phyloP scores from a whole-genome alignment of 345 rosid genomes.

The Capsella bursapastoris region DNA sequence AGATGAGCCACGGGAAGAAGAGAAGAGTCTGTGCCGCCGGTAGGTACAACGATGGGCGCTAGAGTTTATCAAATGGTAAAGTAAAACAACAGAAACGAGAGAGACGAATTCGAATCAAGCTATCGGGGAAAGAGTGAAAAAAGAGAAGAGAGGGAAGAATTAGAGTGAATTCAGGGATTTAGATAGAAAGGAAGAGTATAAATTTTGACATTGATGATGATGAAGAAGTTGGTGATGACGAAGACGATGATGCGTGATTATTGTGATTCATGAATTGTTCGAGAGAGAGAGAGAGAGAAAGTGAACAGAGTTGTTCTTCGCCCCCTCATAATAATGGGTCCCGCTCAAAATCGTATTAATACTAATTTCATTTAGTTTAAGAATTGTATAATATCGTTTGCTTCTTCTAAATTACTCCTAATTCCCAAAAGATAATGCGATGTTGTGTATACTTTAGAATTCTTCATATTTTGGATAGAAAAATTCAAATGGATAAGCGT shows the following conservation, averaged over 20 bases:
- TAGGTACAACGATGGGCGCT: constrained; percentile 19
- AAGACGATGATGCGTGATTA: constrained; percentile 39
- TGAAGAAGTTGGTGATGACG: constrained; percentile 43
- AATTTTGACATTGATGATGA: constrained; percentile 30
- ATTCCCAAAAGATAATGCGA: too few species aligned
- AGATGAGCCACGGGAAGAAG: constrained; percentile 36
- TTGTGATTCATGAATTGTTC: constrained; percentile 22
- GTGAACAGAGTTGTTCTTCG: neutral
- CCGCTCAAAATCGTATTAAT: constrained; percentile 25
- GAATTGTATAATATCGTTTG: too few species aligned
- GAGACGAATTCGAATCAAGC: constrained; percentile 5
- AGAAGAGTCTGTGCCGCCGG: constrained; percentile 21
- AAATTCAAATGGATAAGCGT: too few species aligned
- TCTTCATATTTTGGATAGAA: too few species aligned
- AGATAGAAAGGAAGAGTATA: neutral
- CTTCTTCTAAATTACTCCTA: too few species aligned
- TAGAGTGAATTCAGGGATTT: neutral
- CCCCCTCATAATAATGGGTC: constrained; percentile 22
- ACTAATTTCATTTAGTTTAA: neutral
- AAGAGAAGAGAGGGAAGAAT: neutral
- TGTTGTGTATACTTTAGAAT: too few species aligned
- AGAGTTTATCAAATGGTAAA: constrained; percentile 6
- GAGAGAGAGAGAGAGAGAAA: constrained; percentile 16
- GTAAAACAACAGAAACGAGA: neutral
- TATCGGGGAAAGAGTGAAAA: neutral